Evolutionary conservation across 2,329 filamentous ascomycete genomes (phyloP).

Genomic region (Emericellopsis cladophorae): DNA sequence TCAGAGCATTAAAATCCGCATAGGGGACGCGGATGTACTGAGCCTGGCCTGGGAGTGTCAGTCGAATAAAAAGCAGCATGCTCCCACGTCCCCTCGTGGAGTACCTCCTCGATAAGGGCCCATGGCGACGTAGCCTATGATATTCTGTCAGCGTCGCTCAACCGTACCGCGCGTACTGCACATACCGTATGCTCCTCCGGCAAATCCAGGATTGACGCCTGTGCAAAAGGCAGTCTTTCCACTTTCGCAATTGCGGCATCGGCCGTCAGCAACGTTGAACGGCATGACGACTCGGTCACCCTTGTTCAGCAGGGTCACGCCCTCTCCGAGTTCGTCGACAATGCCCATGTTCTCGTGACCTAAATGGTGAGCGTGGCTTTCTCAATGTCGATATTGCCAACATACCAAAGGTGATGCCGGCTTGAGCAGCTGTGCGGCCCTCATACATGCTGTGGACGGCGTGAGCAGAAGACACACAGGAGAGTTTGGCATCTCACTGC

Average conservation of each 20-base stretch:
- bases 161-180: background rate
- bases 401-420: constrained; percentile 46
- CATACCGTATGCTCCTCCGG: constrained; percentile 19
- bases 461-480: constrained; percentile 4
- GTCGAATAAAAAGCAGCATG: background rate
- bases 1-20: constrained; percentile 54
- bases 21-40: constrained; percentile 54
- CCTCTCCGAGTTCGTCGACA: constrained; percentile 39
- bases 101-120: constrained; percentile 31
- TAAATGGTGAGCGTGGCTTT: constrained; percentile 1
- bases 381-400: background rate
- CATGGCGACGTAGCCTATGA: constrained; percentile 43
- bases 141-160: background rate
- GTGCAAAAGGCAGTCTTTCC: constrained; percentile 54
- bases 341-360: constrained; percentile 50
- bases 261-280: constrained; percentile 52
- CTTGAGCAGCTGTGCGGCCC: constrained; percentile 48
- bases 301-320: constrained; percentile 47
- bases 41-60: constrained; percentile 31
- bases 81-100: background rate
- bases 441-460: constrained; percentile 45
- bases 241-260: constrained; percentile 52
- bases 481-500: constrained; percentile 16
- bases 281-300: constrained; percentile 53
- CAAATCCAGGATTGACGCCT: constrained; percentile 29